Base-by-base conservation (phyloP, 306 rosid species). In the Quillaja saponaria region DNA sequence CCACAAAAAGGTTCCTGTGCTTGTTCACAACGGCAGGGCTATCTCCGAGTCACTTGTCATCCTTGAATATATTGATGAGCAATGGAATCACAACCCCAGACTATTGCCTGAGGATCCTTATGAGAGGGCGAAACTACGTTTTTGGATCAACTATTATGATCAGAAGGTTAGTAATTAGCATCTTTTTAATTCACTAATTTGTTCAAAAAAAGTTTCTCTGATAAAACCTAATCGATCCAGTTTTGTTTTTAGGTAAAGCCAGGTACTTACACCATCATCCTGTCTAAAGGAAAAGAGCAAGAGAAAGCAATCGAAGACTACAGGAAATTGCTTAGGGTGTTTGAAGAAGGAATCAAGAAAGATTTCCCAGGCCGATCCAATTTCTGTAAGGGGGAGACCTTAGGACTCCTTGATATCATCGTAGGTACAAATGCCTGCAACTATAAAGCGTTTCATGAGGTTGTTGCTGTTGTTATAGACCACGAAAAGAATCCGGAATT, bases 1-100 rank as follows among this genome's bases (percentile, higher is more conserved):
- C 49, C 79, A 75, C 34, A 54, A 66, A 17, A 73, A 75, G 41
- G 77, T 81, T 31, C 77, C 78, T 19, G 67, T 60, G 14, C 81
- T 84, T 51, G 20, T 81, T 18, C 82, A 76, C 57, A 67, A 76
- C 3, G 77, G 77, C 8, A 70, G 14, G 4, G 45, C 81, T 34
- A 56, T 84, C 6, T 39, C 70, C 0, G 81, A 71, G 59, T 79
- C 83, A 34, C 61, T 67, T 13, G 55, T 76, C 34, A 75, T 82
- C 49, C 71, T 77, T 7, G 80, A 80, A 59, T 80, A 80, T 61
- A 64, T 78, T 2, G 76, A 80, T 31, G 85, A 80, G 20, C 6
- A 19, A 5, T 76, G 86, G 86, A 61, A 42, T 10, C 17, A 66
- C 2, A 8, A 17, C 10, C 85, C 82, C 15, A 74, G 54, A 35